Conservation (phyloP, 768 basidiomycete species). For the Auriscalpium microsporum region DNA sequence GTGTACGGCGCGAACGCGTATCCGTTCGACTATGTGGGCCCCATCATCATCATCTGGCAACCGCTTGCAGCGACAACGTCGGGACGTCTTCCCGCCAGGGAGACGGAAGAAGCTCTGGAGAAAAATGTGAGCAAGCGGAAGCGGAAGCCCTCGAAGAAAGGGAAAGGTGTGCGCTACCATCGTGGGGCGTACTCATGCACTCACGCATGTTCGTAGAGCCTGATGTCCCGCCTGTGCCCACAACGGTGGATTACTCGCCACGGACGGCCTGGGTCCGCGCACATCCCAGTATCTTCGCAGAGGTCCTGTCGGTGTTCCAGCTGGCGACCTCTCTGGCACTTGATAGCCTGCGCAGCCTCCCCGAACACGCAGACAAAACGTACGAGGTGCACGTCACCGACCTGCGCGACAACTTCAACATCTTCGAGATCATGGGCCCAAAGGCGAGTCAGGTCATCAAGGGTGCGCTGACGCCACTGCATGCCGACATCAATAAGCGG, state of each 20-base stretch:
- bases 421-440: constrained; percentile 88
- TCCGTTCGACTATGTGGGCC: constrained; percentile 65
- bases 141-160: constrained; percentile 18
- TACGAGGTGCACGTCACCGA: constrained; percentile 60
- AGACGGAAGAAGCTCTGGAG: constrained; percentile 8
- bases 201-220: neutral
- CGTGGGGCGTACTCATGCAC: neutral
- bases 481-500: constrained; percentile 28
- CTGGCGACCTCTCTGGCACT: constrained; percentile 42
- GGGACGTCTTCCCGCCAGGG: neutral
- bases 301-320: constrained; percentile 45
- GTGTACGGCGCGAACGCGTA: constrained; percentile 56
- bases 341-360: constrained; percentile 21
- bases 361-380: constrained; percentile 17
- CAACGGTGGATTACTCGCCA: neutral
- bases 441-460: constrained; percentile 60
- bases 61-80: constrained; percentile 21
- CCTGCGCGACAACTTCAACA: constrained; percentile 59
- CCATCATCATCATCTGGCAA: constrained; percentile 68
- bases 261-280: constrained; percentile 67
- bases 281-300: constrained; percentile 66
- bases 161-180: neutral
- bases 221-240: neutral
- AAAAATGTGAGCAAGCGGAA: constrained; percentile 18
- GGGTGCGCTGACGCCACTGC: constrained; percentile 24